phyloP scores from a whole-genome alignment of 495 filamentous ascomycete genomes.

The Cladorrhinum samala region DNA sequence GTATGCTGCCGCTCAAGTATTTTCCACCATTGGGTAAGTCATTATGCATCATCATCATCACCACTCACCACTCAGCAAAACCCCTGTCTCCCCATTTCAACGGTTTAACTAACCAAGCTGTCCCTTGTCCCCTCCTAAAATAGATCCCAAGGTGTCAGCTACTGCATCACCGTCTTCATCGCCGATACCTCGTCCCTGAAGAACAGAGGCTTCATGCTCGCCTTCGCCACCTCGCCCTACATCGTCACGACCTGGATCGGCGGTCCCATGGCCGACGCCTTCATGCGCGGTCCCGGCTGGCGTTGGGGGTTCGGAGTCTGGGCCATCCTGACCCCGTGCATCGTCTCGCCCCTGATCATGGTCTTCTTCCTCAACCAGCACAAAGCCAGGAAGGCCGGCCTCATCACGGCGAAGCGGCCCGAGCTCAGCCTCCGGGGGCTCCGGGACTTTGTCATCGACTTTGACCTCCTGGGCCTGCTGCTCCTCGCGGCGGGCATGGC shows the following conservation, averaged over 20 bases:
- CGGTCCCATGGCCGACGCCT: constrained; percentile 37
- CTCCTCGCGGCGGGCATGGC: constrained; percentile 53
- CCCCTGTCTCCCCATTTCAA: too few species aligned
- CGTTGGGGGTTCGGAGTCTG: constrained; percentile 61
- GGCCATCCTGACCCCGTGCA: constrained; percentile 48
- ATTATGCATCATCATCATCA: too few species aligned
- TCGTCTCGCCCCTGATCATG: constrained; percentile 45
- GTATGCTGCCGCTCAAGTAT: constrained; percentile 49
- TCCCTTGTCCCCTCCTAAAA: too few species aligned
- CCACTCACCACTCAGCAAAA: too few species aligned
- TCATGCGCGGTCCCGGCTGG: constrained; percentile 43
- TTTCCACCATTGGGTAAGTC: constrained; percentile 38
- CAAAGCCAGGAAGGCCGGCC: constrained; percentile 49
- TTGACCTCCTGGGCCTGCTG: constrained; percentile 53
- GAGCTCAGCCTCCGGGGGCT: constrained; percentile 40
- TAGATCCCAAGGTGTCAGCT: constrained; percentile 47
- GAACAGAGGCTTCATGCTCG: constrained; percentile 57
- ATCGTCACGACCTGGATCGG: constrained; percentile 54
- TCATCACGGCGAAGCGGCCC: constrained; percentile 37
- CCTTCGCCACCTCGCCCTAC: constrained; percentile 55
- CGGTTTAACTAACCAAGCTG: too few species aligned
- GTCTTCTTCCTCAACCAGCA: constrained; percentile 51
- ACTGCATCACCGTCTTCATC: constrained; percentile 54
- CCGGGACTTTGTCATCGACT: constrained; percentile 49
- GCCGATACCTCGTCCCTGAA: constrained; percentile 57